phyloP scores from a whole-genome alignment of 805 yeast species.

The Spathaspora girioi region DNA sequence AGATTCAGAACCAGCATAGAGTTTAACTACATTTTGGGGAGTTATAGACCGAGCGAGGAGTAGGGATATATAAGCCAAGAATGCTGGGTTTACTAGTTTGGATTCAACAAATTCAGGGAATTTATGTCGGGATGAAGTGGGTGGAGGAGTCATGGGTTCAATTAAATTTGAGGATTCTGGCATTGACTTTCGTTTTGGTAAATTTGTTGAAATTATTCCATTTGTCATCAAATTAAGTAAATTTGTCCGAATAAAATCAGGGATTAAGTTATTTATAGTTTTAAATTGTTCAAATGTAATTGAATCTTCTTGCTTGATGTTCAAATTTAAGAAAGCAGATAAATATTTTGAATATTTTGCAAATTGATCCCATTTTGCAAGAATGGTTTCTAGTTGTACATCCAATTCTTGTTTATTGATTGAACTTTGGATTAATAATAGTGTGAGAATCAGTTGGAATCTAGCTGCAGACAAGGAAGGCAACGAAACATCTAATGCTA shows the following conservation, averaged over 20 bases:
- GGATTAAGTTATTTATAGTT: constrained; percentile 12
- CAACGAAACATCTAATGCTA: constrained; percentile 30
- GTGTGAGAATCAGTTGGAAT: constrained; percentile 44
- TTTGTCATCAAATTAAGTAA: constrained; percentile 1
- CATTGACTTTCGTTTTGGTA: not conserved
- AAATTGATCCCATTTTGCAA: constrained; percentile 40
- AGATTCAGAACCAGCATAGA: constrained; percentile 68
- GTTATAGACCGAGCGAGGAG: constrained; percentile 15
- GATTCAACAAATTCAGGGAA: constrained; percentile 17
- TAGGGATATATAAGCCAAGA: constrained; percentile 37
- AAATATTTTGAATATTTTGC: constrained; percentile 42
- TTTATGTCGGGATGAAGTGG: not conserved
- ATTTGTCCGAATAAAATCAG: constrained; percentile 8
- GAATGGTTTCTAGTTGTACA: constrained; percentile 15
- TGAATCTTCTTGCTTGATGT: constrained; percentile 15
- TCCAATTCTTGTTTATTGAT: constrained; percentile 19
- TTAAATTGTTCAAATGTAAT: constrained; percentile 16
- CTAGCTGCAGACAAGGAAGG: constrained; percentile 32
- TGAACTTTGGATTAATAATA: constrained; percentile 44
- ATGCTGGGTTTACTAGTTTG: constrained; percentile 37
- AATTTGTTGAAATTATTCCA: not conserved
- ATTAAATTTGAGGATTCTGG: not conserved
- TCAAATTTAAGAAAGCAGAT: constrained; percentile 46
- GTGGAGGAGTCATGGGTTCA: not conserved
- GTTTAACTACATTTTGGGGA: constrained; percentile 48